Evolutionary conservation across 768 basidiomycete genomes (phyloP), one percentile per base, ranked within the genome.

Genomic region (Chlorophyllum brunneum): DNA sequence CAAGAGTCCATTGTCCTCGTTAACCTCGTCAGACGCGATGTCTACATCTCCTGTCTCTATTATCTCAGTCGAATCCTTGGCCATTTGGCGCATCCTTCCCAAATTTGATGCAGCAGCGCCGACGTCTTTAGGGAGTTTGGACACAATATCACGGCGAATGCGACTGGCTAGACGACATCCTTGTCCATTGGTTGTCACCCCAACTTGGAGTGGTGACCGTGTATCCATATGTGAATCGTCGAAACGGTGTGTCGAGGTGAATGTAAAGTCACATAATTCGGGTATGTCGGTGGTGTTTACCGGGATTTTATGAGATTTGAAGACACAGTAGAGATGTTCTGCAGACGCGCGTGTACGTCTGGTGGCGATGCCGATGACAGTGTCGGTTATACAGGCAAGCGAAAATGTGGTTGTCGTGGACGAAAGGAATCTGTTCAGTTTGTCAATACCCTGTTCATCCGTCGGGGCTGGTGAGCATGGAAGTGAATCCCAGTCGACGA

Each of bases 251-350:
- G 87, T 81, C 1, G 94, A 81, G 0, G 88, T 78, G 69, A 95
- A 93, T 0, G 88, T 85, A 63, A 91, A 98, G 65, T 97, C 93
- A 66, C 91, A 95, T 34, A 95, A 75, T 11, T 81, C 75, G 1
- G 91, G 88, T 62, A 87, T 81, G 66, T 98, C 95, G 1, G 93
- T 82, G n/a, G 87, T 79, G 61, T 95, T 98, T 58, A 93, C 75
- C 1, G 83, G 86, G 51, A 95, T 83, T 48, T 81, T 77, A 23
- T 78, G 76, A 1, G 69, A 55, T 29, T 66, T 72, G 59, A 87
- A 88, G 2, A 82, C 62, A 13, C 64, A 59, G 48, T 82, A 78
- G 31, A 97, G 75, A 5, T 71, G 67, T 38, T 70, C 67, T 1
- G 89, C 88, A 2, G 88, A 87, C 1, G 61, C 61, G 29, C 67